Conservation (phyloP, 495 filamentous ascomycete genomes). For the Aspergillus nidulans region DNA sequence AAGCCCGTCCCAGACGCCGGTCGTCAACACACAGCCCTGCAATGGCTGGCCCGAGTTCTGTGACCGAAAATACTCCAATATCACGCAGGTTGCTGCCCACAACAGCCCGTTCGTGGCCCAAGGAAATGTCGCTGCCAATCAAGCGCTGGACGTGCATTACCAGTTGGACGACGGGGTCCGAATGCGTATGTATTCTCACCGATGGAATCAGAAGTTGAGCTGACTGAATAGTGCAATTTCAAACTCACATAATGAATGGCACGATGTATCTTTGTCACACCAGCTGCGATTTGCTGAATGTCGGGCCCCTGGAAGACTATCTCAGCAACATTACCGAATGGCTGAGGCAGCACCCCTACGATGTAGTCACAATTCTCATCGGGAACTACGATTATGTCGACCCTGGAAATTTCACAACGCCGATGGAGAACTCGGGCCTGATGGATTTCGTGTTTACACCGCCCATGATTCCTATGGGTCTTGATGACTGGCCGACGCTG, state of each 20-base stretch:
- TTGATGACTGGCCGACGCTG: slow-evolving; percentile 82
- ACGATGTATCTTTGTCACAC: slow-evolving; percentile 69
- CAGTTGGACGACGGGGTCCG: slow-evolving; percentile 87
- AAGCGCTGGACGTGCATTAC: slow-evolving; percentile 59
- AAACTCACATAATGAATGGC: slow-evolving; percentile 66
- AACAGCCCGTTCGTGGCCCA: slow-evolving; percentile 75
- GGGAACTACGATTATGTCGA: slow-evolving; percentile 72
- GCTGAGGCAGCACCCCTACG: slow-evolving; percentile 75
- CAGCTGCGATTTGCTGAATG: slow-evolving; percentile 72
- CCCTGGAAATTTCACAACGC: slow-evolving; percentile 54
- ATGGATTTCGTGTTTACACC: slow-evolving; percentile 67
- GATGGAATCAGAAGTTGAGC: not conserved
- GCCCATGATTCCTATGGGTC: slow-evolving; percentile 59
- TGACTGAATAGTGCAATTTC: slow-evolving; percentile 62
- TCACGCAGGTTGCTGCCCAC: slow-evolving; percentile 81
- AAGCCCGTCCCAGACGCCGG: slow-evolving; percentile 40
- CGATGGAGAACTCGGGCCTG: slow-evolving; percentile 66
- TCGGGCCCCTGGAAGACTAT: slow-evolving; percentile 71
- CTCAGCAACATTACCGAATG: slow-evolving; percentile 65
- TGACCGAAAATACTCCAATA: slow-evolving; percentile 75
- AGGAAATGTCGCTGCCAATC: slow-evolving; percentile 75
- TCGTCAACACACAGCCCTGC: slow-evolving; percentile 73
- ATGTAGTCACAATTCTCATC: slow-evolving; percentile 86
- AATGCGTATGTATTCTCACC: slow-evolving; percentile 51
- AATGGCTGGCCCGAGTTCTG: slow-evolving; percentile 88